Evolutionary conservation across 371 early-diverging fungal species (phyloP), one percentile per base, ranked within the genome.

Genomic region (Dichotomocladium elegans): DNA sequence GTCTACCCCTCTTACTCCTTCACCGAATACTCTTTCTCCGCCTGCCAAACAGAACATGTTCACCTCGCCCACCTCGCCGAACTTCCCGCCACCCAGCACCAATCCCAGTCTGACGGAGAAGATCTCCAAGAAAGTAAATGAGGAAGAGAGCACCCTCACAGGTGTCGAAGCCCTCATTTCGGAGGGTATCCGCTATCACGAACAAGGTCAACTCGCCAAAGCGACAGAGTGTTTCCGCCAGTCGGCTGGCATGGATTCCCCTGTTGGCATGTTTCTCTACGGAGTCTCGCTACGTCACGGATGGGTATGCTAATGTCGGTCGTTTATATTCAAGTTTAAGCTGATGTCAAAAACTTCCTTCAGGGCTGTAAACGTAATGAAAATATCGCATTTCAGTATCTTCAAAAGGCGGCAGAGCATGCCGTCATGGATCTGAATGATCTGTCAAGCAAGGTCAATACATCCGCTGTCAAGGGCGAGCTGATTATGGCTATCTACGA

Each of bases 401-500:
- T 93, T 30, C 91, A 93, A 73, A 87, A 85, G 55, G 85, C 89
- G 12, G 92, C 89, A 8, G 87, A 89, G 47, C 76, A 75, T 41
- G 89, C 90, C 1, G 82, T 90, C 0, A 63, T 76, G n/a, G 85
- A 88, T 56, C 47, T 84, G 29, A 80, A 82, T 25, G 58, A 49
- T 29, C 37, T 64, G 6, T 59, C 62, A 14, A 58, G 51, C 21
- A 58, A 60, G 3, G 66, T 60, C 30, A 66, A 58, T 44, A 60
- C 59, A 1, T 66, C 63, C 11, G 66, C 61, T 19, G 59, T 60
- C 21, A 68, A 68, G 46, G 63, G 68, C 34, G 76, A 74, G 41
- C 50, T 90, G 41, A 83, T 85, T 5, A 77, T 92, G 61, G 93
- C 93, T 3, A 86, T 94, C 45, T 91, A 88, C 61, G 95, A 94